Percentiles rank a stretch among this genome's conserved stretches.
These are phyloP conservation scores for Clitoria ternatea DNA, from an alignment of 306 rosid genomes.

Conservation along the genomic window DNA sequence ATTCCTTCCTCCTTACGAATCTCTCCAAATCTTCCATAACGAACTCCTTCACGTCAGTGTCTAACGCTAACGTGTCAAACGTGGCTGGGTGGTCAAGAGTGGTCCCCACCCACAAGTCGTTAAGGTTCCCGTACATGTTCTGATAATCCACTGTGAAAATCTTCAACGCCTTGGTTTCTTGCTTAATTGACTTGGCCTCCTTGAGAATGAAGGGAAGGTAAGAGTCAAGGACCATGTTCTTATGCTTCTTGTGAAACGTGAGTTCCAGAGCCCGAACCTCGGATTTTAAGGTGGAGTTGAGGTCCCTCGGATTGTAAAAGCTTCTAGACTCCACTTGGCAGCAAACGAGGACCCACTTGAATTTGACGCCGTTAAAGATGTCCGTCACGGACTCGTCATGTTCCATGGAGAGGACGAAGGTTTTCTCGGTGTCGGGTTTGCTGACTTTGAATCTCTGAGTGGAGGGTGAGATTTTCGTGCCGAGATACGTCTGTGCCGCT, in stretches of 20 bases:
- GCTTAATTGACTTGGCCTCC: conserved; percentile 41
- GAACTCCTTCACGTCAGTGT: conserved; percentile 36
- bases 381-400: conserved; percentile 38
- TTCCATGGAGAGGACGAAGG: conserved; percentile 45
- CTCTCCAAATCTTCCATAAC: conserved; percentile 45
- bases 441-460: conserved; percentile 41
- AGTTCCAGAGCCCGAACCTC: conserved; percentile 50
- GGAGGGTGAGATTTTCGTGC: conserved; percentile 45
- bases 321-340: conserved; percentile 1
- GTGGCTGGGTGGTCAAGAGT: conserved; percentile 66
- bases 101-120: conserved; percentile 43
- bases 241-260: conserved; percentile 57
- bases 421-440: conserved; percentile 39
- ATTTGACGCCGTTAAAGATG: conserved; percentile 41
- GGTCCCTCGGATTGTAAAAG: conserved; percentile 28
- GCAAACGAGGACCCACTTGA: conserved; percentile 48
- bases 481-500: conserved; percentile 56
- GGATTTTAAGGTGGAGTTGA: conserved; percentile 37
- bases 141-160: conserved; percentile 42
- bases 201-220: conserved; percentile 51
- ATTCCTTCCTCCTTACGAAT: conserved; percentile 58
- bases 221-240: conserved; percentile 33
- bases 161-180: conserved; percentile 41
- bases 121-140: conserved; percentile 21
- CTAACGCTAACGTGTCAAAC: conserved; percentile 65